These are phyloP conservation scores for Mollisiaceae sp. DNA, from an alignment of 2,329 filamentous ascomycete genomes.

Conservation along the genomic window DNA sequence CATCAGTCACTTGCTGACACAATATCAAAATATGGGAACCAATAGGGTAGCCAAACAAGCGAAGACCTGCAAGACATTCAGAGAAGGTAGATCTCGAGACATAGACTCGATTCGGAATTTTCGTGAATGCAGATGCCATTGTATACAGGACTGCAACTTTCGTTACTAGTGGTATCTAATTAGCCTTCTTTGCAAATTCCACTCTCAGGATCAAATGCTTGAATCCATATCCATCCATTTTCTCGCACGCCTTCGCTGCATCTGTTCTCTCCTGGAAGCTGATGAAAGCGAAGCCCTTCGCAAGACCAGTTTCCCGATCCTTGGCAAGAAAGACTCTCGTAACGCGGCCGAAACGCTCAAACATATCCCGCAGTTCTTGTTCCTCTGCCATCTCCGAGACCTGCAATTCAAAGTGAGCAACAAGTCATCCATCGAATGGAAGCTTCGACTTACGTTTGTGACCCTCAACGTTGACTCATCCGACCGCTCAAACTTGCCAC, in stretches of 20 bases:
- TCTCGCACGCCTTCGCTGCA: constrained; percentile 90
- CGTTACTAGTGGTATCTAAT: constrained; percentile 30
- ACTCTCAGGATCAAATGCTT: constrained; percentile 86
- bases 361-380: constrained; percentile 93
- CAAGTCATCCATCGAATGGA: not conserved
- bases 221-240: constrained; percentile 96
- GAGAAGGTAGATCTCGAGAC: not conserved
- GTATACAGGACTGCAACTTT: constrained; percentile 18
- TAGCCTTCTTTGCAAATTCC: constrained; percentile 82
- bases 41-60: not conserved
- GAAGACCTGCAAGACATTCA: not conserved
- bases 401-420: not conserved
- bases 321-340: constrained; percentile 98
- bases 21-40: constrained; percentile 1
- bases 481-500: constrained; percentile 92
- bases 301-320: constrained; percentile 92
- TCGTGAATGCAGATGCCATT: constrained; percentile 8
- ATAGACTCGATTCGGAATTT: not conserved
- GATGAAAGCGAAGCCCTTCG: constrained; percentile 99
- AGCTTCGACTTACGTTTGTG: constrained; percentile 72
- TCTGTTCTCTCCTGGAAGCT: constrained; percentile 91
- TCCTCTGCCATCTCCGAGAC: constrained; percentile 94
- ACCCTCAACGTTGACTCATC: constrained; percentile 95
- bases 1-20: constrained; percentile 6
- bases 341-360: constrained; percentile 95